phyloP scores from a whole-genome alignment of 2,329 filamentous ascomycete genomes.

The Alternaria angustiovoidea region DNA sequence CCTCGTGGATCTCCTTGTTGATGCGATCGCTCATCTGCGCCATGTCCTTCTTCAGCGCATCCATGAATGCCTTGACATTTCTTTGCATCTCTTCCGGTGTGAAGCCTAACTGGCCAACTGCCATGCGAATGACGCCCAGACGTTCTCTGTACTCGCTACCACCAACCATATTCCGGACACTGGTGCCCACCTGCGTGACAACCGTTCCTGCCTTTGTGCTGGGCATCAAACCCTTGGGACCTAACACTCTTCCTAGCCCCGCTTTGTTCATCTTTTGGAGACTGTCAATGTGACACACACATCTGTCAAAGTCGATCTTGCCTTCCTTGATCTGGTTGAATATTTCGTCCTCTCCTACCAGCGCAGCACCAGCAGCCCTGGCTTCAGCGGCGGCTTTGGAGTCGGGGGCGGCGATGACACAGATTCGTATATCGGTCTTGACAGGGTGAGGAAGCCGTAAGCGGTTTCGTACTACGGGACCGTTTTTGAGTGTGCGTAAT shows the following conservation, averaged over 20 bases:
- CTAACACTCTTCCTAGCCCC: constrained; percentile 79
- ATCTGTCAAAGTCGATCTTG: constrained; percentile 85
- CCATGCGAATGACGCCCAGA: constrained; percentile 82
- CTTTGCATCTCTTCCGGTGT: constrained; percentile 84
- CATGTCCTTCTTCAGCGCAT: constrained; percentile 80
- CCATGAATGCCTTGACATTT: constrained; percentile 82
- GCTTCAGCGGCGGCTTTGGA: constrained; percentile 79
- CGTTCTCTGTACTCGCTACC: constrained; percentile 88
- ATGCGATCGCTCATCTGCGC: constrained; percentile 68
- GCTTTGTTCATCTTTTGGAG: constrained; percentile 82
- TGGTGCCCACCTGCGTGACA: constrained; percentile 77
- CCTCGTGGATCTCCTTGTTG: constrained; percentile 76
- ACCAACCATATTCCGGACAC: constrained; percentile 83
- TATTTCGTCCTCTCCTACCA: constrained; percentile 85
- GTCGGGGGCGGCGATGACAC: constrained; percentile 87
- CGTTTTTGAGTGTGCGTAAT: constrained; percentile 83
- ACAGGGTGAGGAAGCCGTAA: constrained; percentile 89
- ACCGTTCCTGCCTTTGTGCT: constrained; percentile 88
- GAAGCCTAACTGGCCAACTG: constrained; percentile 90
- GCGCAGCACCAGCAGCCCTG: constrained; percentile 76
- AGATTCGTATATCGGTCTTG: constrained; percentile 86
- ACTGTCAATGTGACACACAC: constrained; percentile 83
- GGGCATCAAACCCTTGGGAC: constrained; percentile 92
- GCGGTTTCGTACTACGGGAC: constrained; percentile 85
- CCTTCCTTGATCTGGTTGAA: constrained; percentile 81